Percentiles rank a stretch among this genome's conserved stretches.
These are phyloP conservation scores for Psilocybe cyanescens DNA, from an alignment of 768 basidiomycete genomes.

Conservation along the genomic window DNA sequence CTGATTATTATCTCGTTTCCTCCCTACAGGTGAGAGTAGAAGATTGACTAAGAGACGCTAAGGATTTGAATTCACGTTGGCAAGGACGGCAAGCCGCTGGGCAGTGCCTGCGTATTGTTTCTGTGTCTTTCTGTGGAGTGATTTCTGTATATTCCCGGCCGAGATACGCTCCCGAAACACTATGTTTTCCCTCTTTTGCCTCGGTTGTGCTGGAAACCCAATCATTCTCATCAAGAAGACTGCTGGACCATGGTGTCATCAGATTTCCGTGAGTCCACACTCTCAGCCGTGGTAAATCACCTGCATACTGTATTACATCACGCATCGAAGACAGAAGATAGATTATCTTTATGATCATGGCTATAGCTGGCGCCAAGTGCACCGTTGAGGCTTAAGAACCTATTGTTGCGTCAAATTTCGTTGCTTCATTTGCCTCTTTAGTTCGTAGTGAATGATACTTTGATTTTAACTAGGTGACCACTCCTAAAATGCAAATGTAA, in stretches of 20 bases:
- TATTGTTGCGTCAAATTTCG: no score
- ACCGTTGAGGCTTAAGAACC: no score
- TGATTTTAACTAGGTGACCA: not conserved
- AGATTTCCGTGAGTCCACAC: conserved; percentile 1
- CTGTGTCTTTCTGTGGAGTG: not conserved
- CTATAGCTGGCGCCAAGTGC: no score
- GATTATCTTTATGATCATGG: not conserved
- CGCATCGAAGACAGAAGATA: not conserved
- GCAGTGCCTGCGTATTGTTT: not conserved
- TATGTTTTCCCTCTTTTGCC: not conserved
- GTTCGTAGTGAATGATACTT: no score
- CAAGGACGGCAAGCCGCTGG: not conserved
- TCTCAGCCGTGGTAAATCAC: not conserved
- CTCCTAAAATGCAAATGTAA: not conserved
- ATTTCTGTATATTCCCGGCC: not conserved
- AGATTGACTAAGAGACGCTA: conserved; percentile 32
- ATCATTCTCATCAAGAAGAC: not conserved
- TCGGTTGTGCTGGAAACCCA: conserved; percentile 5
- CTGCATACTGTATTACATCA: not conserved
- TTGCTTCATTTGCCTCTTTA: no score
- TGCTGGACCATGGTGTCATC: conserved; percentile 1
- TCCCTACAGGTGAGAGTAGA: conserved; percentile 28
- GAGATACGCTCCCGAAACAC: not conserved
- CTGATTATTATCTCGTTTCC: not conserved
- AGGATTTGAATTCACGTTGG: conserved; percentile 1